Evolutionary conservation across 768 basidiomycete species (phyloP).

Genomic region (Pholiota microspora): DNA sequence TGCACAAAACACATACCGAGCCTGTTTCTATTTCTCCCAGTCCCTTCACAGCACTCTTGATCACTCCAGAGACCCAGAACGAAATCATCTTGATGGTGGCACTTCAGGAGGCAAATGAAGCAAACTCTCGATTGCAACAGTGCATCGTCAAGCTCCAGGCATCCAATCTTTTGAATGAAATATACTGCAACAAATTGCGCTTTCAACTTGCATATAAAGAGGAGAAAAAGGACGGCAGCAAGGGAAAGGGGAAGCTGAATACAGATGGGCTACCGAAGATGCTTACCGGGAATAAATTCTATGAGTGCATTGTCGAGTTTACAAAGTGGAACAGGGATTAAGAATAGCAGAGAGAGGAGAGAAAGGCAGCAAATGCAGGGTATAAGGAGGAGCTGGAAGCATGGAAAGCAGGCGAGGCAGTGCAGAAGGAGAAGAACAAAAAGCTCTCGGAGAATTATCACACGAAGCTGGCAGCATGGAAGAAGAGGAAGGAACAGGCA

Average conservation of each 20-base stretch:
- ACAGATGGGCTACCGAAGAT: constrained; percentile 24
- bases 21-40: background rate
- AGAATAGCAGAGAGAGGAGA: constrained; percentile 9
- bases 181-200: constrained; percentile 16
- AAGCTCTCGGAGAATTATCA: background rate
- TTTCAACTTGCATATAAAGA: constrained; percentile 20
- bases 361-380: constrained; percentile 8
- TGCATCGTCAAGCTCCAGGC: constrained; percentile 20
- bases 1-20: background rate
- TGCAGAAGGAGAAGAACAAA: constrained; percentile 11
- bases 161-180: constrained; percentile 21
- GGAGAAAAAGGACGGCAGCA: constrained; percentile 19
- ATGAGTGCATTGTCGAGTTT: constrained; percentile 7
- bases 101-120: constrained; percentile 5
- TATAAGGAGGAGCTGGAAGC: constrained; percentile 10
- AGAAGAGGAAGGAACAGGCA: constrained; percentile 8
- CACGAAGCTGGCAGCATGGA: background rate
- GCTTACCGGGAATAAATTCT: constrained; percentile 21
- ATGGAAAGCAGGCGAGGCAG: constrained; percentile 20
- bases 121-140: background rate
- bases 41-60: background rate
- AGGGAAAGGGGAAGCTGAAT: constrained; percentile 16
- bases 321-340: constrained; percentile 10
- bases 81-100: constrained; percentile 11
- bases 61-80: constrained; percentile 3